Percentiles rank a stretch among this genome's conserved stretches.
Evolutionary conservation across 257 asterid genomes (phyloP).

Genomic region (Coffea eugenioides): DNA sequence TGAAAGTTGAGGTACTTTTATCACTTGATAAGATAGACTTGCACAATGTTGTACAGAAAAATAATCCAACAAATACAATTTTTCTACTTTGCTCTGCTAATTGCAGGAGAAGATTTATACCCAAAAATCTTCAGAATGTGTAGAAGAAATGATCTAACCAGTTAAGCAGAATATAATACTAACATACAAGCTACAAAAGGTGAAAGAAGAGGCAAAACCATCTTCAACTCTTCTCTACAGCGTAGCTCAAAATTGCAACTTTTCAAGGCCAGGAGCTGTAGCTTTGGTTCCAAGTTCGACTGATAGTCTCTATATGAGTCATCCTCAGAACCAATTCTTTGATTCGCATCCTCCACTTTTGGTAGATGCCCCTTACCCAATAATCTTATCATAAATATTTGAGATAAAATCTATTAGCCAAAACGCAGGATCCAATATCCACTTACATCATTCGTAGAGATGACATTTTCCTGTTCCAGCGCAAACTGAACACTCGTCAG

Average conservation of each 20-base stretch:
- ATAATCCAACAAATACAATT: background rate
- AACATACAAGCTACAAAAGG: background rate
- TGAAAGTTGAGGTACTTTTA: background rate
- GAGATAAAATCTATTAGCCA: background rate
- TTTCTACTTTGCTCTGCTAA: background rate
- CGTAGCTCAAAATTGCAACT: background rate
- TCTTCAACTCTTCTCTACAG: background rate
- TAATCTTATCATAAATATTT: background rate
- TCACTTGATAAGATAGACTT: background rate
- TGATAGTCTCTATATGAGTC: background rate
- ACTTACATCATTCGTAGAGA: conserved; percentile 34
- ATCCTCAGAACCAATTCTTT: background rate
- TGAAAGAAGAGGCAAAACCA: background rate
- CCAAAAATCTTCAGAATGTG: background rate
- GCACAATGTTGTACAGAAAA: background rate
- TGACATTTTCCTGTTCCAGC: conserved; percentile 87
- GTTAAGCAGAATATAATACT: background rate
- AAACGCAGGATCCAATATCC: background rate
- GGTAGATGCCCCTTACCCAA: background rate
- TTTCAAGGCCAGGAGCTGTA: background rate
- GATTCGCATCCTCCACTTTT: background rate
- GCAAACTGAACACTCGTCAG: conserved; percentile 87
- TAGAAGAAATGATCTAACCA: background rate
- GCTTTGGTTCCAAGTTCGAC: background rate
- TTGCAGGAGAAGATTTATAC: background rate